Conservation (phyloP, 345 rosid genomes). For the Salix caprea region DNA sequence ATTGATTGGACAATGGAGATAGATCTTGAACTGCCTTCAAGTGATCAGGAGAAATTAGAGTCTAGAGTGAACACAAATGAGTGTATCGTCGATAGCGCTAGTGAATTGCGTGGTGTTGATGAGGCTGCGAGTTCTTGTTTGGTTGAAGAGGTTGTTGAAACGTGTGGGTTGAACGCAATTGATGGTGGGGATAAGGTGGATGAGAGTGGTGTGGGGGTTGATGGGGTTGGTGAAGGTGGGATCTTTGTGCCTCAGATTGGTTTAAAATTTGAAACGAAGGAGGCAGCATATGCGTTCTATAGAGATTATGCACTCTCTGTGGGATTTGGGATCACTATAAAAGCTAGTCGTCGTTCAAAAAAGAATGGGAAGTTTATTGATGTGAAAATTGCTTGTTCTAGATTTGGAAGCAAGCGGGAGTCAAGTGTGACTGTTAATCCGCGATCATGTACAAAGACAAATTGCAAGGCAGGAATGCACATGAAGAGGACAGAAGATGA, state of each 20-base stretch:
- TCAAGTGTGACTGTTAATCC: conserved; percentile 22
- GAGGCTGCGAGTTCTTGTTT: conserved; percentile 12
- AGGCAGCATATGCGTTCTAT: conserved; percentile 44
- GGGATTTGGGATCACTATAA: conserved; percentile 46
- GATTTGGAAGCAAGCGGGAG: conserved; percentile 43
- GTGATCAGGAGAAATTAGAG: conserved; percentile 19
- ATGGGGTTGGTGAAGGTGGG: conserved; percentile 10
- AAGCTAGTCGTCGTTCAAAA: conserved; percentile 48
- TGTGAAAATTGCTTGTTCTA: conserved; percentile 47
- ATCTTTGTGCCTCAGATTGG: conserved; percentile 28
- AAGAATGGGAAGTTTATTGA: conserved; percentile 47
- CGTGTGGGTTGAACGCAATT: not conserved
- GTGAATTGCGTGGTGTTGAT: conserved; percentile 7
- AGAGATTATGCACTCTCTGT: conserved; percentile 43
- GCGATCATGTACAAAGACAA: conserved; percentile 35
- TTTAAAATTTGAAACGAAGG: conserved; percentile 43
- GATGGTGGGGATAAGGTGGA: conserved; percentile 11
- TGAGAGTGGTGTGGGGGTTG: not conserved
- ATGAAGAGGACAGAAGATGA: conserved; percentile 42
- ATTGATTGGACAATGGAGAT: conserved; percentile 21
- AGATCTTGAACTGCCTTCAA: conserved; percentile 31
- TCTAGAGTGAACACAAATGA: conserved; percentile 5
- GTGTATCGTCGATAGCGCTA: conserved; percentile 11
- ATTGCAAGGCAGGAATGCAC: conserved; percentile 47
- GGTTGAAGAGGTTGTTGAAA: conserved; percentile 17